Conservation (phyloP, 306 rosid species). For the Glycyrrhiza uralensis region DNA sequence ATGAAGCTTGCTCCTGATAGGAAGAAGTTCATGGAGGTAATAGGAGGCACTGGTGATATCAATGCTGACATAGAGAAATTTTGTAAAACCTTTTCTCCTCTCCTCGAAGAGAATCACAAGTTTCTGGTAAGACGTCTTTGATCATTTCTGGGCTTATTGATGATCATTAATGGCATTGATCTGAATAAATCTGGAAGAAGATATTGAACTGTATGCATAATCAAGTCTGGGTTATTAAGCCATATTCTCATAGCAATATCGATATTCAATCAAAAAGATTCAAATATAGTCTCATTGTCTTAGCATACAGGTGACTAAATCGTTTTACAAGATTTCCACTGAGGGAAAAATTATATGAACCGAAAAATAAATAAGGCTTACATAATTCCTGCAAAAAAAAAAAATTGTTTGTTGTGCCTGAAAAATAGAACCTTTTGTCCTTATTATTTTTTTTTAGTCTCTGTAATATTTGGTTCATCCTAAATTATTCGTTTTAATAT, state of each 20-base stretch:
- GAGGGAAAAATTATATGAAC: too few relatives aligned
- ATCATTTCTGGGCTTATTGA: conserved; percentile 6
- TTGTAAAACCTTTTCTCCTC: conserved; percentile 61
- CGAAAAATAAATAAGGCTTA: too few relatives aligned
- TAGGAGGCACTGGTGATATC: conserved; percentile 69
- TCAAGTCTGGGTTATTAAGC: neutral
- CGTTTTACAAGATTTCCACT: too few relatives aligned
- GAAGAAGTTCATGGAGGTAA: conserved; percentile 89
- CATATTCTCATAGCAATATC: neutral
- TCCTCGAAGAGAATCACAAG: conserved; percentile 87
- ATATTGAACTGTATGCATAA: neutral
- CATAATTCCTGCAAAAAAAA: too few relatives aligned
- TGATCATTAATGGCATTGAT: neutral
- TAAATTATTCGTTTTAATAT: too few relatives aligned
- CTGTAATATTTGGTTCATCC: too few relatives aligned
- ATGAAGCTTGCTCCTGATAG: conserved; percentile 99
- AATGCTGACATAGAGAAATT: conserved; percentile 70
- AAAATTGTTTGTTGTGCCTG: too few relatives aligned
- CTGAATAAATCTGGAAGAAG: neutral
- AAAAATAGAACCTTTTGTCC: too few relatives aligned
- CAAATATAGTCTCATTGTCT: neutral
- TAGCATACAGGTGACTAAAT: too few relatives aligned
- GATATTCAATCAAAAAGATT: neutral
- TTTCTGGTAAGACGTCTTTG: conserved; percentile 62
- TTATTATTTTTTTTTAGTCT: too few relatives aligned